Percentiles rank a stretch among this genome's conserved stretches.
Conservation (phyloP, 176 grass and related monocot genomes). For the Avena atlantica region DNA sequence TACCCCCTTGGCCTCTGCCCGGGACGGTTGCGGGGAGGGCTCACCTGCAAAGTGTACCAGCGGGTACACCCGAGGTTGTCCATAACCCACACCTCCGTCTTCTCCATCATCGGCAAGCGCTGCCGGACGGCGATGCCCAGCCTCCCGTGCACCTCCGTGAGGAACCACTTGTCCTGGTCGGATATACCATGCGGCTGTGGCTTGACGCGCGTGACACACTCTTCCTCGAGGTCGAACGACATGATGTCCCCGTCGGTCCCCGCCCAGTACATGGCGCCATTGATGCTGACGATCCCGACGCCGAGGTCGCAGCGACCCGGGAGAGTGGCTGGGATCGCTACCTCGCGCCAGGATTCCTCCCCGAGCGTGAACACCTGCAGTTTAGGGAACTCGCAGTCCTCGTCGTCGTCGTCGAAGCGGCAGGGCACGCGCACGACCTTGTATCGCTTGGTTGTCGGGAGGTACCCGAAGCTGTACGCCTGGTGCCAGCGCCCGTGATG, state of each 20-base stretch:
- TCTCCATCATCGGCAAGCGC: not conserved
- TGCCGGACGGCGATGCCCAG: not conserved
- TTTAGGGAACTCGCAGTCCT: not conserved
- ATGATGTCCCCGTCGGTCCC: not conserved
- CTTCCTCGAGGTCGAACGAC: not conserved
- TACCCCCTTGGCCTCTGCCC: not conserved
- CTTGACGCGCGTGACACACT: not conserved
- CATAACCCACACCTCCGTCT: not conserved
- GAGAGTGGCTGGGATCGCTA: not conserved
- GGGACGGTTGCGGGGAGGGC: not conserved
- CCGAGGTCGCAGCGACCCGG: not conserved
- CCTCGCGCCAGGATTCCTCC: not conserved
- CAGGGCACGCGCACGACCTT: conserved; percentile 22
- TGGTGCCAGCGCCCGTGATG: not conserved
- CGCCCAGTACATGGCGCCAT: not conserved
- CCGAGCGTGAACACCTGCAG: conserved; percentile 10
- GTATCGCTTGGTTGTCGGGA: not conserved
- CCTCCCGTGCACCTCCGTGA: not conserved
- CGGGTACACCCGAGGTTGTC: not conserved
- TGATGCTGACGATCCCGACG: not conserved
- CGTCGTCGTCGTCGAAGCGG: not conserved
- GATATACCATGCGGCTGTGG: not conserved
- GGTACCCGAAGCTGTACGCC: conserved; percentile 6
- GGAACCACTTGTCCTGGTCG: not conserved
- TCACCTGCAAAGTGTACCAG: not conserved